These are phyloP conservation scores for Beauveria australis DNA, from an alignment of 2,329 filamentous ascomycete species.

Conservation along the genomic window DNA sequence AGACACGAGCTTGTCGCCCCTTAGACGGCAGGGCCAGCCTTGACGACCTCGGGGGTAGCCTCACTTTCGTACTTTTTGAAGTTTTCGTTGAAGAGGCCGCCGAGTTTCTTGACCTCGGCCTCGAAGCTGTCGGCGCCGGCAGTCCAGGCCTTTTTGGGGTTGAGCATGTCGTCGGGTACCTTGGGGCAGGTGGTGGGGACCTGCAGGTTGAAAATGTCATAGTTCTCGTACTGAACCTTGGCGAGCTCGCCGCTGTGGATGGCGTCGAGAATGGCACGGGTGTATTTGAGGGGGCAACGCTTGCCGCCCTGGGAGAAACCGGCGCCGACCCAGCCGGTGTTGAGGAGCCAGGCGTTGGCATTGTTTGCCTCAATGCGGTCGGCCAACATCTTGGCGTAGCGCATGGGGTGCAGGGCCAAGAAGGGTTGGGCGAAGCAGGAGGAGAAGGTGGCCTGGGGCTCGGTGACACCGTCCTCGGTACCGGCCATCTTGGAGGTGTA, in stretches of 20 bases:
- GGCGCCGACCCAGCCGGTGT: slow-evolving; percentile 95
- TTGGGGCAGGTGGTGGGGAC: slow-evolving; percentile 88
- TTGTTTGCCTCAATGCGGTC: slow-evolving; percentile 96
- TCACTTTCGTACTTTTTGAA: slow-evolving; percentile 91
- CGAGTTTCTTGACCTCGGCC: slow-evolving; percentile 84
- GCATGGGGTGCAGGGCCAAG: slow-evolving; percentile 97
- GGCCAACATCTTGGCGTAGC: slow-evolving; percentile 96
- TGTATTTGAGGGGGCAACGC: slow-evolving; percentile 97
- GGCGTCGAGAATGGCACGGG: slow-evolving; percentile 92
- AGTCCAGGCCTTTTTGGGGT: slow-evolving; percentile 90
- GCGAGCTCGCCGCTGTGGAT: slow-evolving; percentile 96
- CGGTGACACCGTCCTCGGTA: slow-evolving; percentile 92
- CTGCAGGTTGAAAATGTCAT: slow-evolving; percentile 92
- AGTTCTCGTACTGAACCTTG: slow-evolving; percentile 86
- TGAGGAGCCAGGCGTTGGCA: slow-evolving; percentile 95
- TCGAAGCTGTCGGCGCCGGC: slow-evolving; percentile 74
- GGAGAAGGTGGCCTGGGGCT: slow-evolving; percentile 97
- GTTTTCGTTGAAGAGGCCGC: slow-evolving; percentile 85
- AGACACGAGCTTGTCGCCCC: not conserved
- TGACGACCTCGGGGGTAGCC: slow-evolving; percentile 71
- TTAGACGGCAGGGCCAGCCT: slow-evolving; percentile 46
- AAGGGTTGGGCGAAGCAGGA: slow-evolving; percentile 99
- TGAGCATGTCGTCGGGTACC: slow-evolving; percentile 86
- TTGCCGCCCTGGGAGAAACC: slow-evolving; percentile 86
- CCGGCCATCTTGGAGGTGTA: slow-evolving; percentile 99